Base-by-base conservation (phyloP, 305 asterid genomes). In the Fraxinus sp. region DNA sequence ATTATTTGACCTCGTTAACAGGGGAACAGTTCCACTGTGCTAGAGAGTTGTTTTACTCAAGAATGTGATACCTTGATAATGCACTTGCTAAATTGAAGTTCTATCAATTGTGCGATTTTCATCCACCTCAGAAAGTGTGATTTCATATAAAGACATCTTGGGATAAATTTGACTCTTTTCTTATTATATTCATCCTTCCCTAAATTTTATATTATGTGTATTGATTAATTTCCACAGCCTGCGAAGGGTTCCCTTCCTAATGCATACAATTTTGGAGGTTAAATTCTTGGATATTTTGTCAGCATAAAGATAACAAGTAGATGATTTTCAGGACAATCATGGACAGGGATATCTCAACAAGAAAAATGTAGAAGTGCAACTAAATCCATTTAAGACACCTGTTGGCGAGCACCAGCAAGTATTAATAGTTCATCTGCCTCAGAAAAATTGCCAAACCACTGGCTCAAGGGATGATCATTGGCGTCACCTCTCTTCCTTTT, bases 361-460 rank as follows among this genome's bases (percentile, higher is more conserved):
- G 9, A 28, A 70, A 13, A 70, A 70, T 0, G 20, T 26, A 30
- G 22, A 70, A 70, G 75, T 9, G 1, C 20, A 5, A 30, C 13
- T 70, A 70, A 26, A 75, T 18, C 64, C 35, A 66, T 26, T 72
- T 22, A 28, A 16, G 41, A 37, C 64, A 93, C 97, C 95, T 87
- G 93, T 83, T 93, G 95, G 76, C 97, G 95, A 82, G 97, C 95
- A 82, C 88, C 92, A 28, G 97, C 88, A 83, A 92, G 95, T 83
- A 91, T 91, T 80, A 92, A 86, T 62, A 92, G 92, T 89, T 93
- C 97, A 84, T 92, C 97, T 76, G 97, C 97, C 91, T 93, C 97
- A 1, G 97, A 93, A 89, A 92, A 93, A 86, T 88, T 92, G 84
- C 81, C 77, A 84, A 91, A 93, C 95, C 97, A 93, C 78, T 89